phyloP scores from a whole-genome alignment of 1,284 basidiomycete genomes.

The Moesziomyces globuligerus region DNA sequence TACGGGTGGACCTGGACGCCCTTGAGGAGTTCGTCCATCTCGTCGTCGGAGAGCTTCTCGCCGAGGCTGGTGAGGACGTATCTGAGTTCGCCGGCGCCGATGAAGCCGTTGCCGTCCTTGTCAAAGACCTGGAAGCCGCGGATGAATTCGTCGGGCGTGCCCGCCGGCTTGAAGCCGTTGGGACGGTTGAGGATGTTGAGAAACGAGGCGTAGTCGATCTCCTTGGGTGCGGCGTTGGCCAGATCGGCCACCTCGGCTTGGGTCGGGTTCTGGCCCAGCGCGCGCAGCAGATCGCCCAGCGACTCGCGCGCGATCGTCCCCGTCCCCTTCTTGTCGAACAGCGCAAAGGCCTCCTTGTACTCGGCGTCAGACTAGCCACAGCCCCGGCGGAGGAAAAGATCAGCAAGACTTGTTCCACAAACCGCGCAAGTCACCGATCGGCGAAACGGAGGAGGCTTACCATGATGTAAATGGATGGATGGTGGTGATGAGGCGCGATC shows the following conservation, averaged over 20 bases:
- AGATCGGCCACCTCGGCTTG: constrained; percentile 93
- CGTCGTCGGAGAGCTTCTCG: constrained; percentile 96
- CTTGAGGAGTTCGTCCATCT: constrained; percentile 97
- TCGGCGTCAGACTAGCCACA: constrained; percentile 63
- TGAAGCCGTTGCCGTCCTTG: constrained; percentile 96
- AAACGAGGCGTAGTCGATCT: constrained; percentile 77
- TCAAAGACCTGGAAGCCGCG: constrained; percentile 99
- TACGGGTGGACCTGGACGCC: constrained; percentile 87
- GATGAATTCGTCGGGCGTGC: constrained; percentile 85
- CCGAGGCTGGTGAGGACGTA: constrained; percentile 95
- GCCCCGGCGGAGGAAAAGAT: no score
- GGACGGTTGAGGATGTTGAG: constrained; percentile 89
- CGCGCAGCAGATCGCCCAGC: constrained; percentile 92
- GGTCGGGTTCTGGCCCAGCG: constrained; percentile 96
- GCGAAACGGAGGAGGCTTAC: no score
- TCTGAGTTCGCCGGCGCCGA: constrained; percentile 88
- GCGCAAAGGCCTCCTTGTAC: constrained; percentile 89
- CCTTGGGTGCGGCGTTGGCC: constrained; percentile 77
- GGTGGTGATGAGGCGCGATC: no score
- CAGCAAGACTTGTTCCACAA: no score
- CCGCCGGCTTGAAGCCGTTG: constrained; percentile 90
- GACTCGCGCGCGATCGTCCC: constrained; percentile 87
- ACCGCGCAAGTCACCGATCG: no score
- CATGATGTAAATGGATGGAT: no score
- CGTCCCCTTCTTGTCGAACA: constrained; percentile 96